Percentiles rank a stretch among this genome's conserved stretches.
Conservation (phyloP, 2,329 filamentous ascomycete species). For the Aspergillus sp. region DNA sequence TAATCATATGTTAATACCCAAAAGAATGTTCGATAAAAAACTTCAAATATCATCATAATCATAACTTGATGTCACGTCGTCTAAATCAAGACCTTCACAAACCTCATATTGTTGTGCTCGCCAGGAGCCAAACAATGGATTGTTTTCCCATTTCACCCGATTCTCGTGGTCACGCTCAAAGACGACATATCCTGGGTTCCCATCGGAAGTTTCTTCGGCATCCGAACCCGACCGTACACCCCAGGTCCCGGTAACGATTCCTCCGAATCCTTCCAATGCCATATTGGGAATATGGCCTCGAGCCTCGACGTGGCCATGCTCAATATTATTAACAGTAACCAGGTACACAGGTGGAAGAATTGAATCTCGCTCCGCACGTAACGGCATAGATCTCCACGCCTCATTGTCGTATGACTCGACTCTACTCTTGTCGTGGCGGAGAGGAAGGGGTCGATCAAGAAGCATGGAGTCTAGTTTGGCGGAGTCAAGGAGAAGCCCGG, state of each 20-base stretch:
- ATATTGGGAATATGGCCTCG: conserved; percentile 39
- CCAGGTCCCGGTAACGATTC: conserved; percentile 30
- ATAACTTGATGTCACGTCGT: conserved; percentile 17
- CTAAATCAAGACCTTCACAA: conserved; percentile 40
- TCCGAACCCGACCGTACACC: conserved; percentile 12
- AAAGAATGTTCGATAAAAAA: not conserved
- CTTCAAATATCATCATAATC: conserved; percentile 21
- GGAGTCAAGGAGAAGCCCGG: conserved; percentile 41
- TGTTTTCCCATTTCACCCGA: conserved; percentile 31
- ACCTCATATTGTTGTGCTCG: conserved; percentile 35
- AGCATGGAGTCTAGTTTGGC: conserved; percentile 40
- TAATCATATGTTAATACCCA: conserved; percentile 4
- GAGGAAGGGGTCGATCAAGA: conserved; percentile 34
- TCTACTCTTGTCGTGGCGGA: conserved; percentile 32
- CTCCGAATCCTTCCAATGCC: conserved; percentile 32
- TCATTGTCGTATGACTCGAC: conserved; percentile 39
- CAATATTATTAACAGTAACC: conserved; percentile 39
- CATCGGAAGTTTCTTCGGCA: conserved; percentile 6
- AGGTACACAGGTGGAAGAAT: conserved; percentile 37
- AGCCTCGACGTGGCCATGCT: conserved; percentile 33
- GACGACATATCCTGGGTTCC: conserved; percentile 39
- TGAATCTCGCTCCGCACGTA: conserved; percentile 32
- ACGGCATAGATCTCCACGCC: conserved; percentile 39
- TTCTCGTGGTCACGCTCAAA: conserved; percentile 40
- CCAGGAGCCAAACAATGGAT: conserved; percentile 40